Evolutionary conservation across 345 rosid genomes (phyloP), one percentile per base, ranked within the genome.

Genomic region (Clausena lansium): DNA sequence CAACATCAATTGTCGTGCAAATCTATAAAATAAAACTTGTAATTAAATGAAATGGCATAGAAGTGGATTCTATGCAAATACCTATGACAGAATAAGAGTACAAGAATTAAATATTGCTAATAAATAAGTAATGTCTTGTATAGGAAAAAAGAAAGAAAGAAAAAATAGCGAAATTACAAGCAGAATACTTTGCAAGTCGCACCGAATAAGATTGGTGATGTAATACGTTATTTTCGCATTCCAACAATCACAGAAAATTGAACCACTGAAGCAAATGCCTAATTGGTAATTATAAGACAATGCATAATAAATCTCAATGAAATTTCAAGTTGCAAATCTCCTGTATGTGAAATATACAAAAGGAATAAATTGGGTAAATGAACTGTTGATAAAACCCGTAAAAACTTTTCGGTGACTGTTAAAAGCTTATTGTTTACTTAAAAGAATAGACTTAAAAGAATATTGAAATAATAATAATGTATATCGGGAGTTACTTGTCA

Each of bases 1-100:
- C 91, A 61, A 88, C 84, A 68, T 85, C 87, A 5, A 86, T 84
- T 22, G 80, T 77, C 73, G 73, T 80, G 75, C 91, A 86, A 47
- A 88, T 89, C 91, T 88, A 36, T 9, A 61, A 75, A 50, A 38
- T 66, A 20, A 25, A 24, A 28, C 27, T 41, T 55, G 25, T 17
- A 7, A 60, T 36, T 0, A 70, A 25, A 62, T 30, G 11, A 55
- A 39, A 64, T 9, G 32, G 24, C 22, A 22, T 28, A 33, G 52
- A 60, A 28, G 39, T 39, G 45, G 62, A 64, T 63, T 50, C 50
- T 76, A 50, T 7, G 54, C 15, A 33, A 36, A 35, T 24, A 66
- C 9, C 9, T 64, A 50, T 17, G 64, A 72, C 24, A 38, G 57
- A 45, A 13, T 13, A 17, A 13, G 63, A 32, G 28, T 52, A 20